Percentiles rank a stretch among this genome's conserved stretches.
Conservation (phyloP, 495 filamentous ascomycete genomes). For the Ramalina peruviana region DNA sequence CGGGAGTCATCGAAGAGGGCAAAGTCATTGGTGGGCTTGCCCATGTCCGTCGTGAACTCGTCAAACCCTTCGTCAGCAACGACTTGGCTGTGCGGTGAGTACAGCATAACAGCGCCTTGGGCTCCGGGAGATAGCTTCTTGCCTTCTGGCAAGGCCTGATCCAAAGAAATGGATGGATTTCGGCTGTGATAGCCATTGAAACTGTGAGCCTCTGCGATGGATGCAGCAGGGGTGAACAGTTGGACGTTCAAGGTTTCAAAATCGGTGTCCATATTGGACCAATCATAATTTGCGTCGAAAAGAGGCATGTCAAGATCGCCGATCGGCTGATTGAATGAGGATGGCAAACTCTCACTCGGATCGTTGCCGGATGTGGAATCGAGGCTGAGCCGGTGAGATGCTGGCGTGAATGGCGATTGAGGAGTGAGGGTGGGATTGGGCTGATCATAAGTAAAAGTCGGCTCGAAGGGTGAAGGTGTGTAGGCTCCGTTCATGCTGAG, state of each 20-base stretch:
- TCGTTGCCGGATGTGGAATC: conserved; percentile 7
- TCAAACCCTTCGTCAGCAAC: conserved; percentile 30
- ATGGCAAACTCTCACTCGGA: conserved; percentile 5
- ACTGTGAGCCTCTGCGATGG: conserved; percentile 19
- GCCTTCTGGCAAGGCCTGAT: conserved; percentile 5
- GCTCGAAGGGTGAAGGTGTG: conserved; percentile 7
- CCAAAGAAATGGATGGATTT: conserved; percentile 19
- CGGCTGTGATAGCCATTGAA: conserved; percentile 17
- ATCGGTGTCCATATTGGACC: conserved; percentile 26
- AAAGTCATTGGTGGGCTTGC: conserved; percentile 30
- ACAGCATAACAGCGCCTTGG: conserved; percentile 50
- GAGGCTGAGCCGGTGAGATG: conserved; percentile 12
- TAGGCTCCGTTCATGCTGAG: conserved; percentile 10
- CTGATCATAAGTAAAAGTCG: conserved; percentile 11
- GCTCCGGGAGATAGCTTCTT: conserved; percentile 41
- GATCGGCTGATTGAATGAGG: conserved; percentile 10
- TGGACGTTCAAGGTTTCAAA: conserved; percentile 26
- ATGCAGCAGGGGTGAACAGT: conserved; percentile 16
- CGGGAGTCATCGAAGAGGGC: conserved; percentile 26
- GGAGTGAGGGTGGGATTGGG: conserved; percentile 11
- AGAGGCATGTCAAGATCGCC: conserved; percentile 9
- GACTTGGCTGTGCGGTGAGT: conserved; percentile 39
- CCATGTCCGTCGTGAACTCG: conserved; percentile 18
- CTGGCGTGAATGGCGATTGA: conserved; percentile 9
- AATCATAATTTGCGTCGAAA: conserved; percentile 20